phyloP scores from a whole-genome alignment of 2,329 filamentous ascomycete genomes.

The Bimuria novae-zelandiae region DNA sequence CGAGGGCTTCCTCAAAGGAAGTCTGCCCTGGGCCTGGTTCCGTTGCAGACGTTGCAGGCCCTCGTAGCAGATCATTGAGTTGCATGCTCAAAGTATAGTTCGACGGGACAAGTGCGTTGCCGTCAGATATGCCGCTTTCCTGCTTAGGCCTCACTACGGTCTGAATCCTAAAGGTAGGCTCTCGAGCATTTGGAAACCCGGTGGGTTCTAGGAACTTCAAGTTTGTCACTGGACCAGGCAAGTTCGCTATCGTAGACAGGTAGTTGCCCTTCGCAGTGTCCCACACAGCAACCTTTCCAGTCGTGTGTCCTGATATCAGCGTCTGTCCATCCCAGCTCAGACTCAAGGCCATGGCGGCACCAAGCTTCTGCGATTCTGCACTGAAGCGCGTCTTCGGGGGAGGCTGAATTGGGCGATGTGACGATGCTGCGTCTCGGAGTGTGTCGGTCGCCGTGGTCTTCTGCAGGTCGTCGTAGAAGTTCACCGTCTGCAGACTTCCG shows the following conservation, averaged over 20 bases:
- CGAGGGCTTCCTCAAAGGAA: conserved; percentile 48
- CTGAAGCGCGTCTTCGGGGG: conserved; percentile 47
- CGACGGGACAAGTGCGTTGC: conserved; percentile 50
- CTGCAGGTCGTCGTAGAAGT: conserved; percentile 65
- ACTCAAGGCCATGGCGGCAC: conserved; percentile 68
- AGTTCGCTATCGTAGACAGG: conserved; percentile 67
- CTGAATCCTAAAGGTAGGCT: conserved; percentile 55
- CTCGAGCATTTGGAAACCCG: conserved; percentile 47
- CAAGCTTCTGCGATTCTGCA: conserved; percentile 65
- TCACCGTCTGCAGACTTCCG: conserved; percentile 77
- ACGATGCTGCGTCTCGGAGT: conserved; percentile 60
- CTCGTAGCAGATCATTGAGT: conserved; percentile 50
- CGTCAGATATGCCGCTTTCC: conserved; percentile 52
- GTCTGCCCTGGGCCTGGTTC: conserved; percentile 24
- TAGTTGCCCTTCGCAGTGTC: conserved; percentile 73
- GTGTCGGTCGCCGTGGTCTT: conserved; percentile 45
- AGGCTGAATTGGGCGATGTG: conserved; percentile 56
- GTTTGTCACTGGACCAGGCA: conserved; percentile 84
- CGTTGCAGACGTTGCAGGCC: conserved; percentile 36
- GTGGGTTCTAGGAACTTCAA: conserved; percentile 71
- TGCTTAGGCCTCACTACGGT: conserved; percentile 81
- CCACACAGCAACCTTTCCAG: conserved; percentile 81
- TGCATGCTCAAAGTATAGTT: conserved; percentile 70
- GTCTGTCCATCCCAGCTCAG: conserved; percentile 82
- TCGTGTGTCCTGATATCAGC: conserved; percentile 79